phyloP scores from a whole-genome alignment of 495 filamentous ascomycete species.

The Hyaloscypha hepaticicola region DNA sequence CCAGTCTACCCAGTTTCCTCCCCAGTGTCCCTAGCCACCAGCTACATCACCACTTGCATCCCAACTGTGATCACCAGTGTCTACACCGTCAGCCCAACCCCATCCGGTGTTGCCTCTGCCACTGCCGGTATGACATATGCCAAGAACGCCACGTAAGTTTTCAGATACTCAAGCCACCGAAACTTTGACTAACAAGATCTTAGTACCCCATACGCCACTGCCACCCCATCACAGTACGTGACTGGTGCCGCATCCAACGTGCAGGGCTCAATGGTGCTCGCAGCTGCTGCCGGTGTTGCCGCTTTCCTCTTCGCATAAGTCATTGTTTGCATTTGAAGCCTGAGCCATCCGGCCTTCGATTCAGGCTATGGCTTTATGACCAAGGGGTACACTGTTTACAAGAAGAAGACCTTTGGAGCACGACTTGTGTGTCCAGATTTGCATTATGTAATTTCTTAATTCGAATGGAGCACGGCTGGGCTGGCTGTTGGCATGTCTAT shows the following conservation, averaged over 20 bases:
- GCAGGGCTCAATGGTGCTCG: constrained; percentile 45
- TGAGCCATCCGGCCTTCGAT: constrained; percentile 21
- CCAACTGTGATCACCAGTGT: constrained; percentile 55
- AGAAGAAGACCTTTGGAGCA: constrained; percentile 17
- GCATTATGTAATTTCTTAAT: constrained; percentile 28
- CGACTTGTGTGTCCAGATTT: constrained; percentile 18
- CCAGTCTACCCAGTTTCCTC: constrained; percentile 33
- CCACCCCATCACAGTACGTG: constrained; percentile 29
- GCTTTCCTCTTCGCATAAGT: constrained; percentile 54
- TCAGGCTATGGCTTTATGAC: constrained; percentile 32
- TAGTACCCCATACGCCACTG: constrained; percentile 32
- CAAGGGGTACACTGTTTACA: constrained; percentile 3
- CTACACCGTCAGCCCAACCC: constrained; percentile 35
- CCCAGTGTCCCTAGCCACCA: constrained; percentile 43
- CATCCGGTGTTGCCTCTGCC: constrained; percentile 31
- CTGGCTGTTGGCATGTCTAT: constrained; percentile 1
- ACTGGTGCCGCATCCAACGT: constrained; percentile 46
- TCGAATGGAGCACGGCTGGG: constrained; percentile 17
- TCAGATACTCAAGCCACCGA: not conserved
- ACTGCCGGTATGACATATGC: constrained; percentile 36
- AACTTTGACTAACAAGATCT: constrained; percentile 6
- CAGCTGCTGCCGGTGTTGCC: constrained; percentile 48
- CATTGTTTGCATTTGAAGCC: constrained; percentile 25
- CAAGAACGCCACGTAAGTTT: constrained; percentile 24
- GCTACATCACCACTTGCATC: constrained; percentile 48